These are phyloP conservation scores for Carex cristatella DNA, from an alignment of 176 grass and related monocot species.

Conservation along the genomic window DNA sequence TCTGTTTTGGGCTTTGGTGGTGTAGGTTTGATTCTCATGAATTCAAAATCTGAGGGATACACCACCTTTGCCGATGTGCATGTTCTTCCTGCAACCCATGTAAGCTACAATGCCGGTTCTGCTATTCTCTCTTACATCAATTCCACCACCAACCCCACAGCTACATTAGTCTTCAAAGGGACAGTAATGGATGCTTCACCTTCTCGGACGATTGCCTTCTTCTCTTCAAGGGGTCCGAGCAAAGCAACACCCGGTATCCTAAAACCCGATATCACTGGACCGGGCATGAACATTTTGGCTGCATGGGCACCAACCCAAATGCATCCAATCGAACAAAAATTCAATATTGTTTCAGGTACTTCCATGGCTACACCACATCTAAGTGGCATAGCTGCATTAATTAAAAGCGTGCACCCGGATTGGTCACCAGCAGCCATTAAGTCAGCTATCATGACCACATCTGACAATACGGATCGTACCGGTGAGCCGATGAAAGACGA, in stretches of 20 bases:
- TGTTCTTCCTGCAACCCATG: slow-evolving; percentile 54
- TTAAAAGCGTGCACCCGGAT: slow-evolving; percentile 58
- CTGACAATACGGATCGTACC: slow-evolving; percentile 41
- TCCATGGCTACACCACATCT: slow-evolving; percentile 89
- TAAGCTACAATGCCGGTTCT: slow-evolving; percentile 43
- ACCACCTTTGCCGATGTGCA: slow-evolving; percentile 48
- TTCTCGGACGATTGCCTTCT: slow-evolving; percentile 49
- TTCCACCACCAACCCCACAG: slow-evolving; percentile 41
- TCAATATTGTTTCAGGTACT: slow-evolving; percentile 72
- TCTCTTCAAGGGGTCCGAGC: slow-evolving; percentile 74
- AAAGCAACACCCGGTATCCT: slow-evolving; percentile 52
- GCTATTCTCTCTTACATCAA: slow-evolving; percentile 50
- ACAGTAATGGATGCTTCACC: slow-evolving; percentile 51
- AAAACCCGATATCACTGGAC: slow-evolving; percentile 81
- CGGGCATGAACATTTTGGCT: slow-evolving; percentile 83
- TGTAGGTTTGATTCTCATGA: slow-evolving; percentile 52
- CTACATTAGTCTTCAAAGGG: slow-evolving; percentile 54
- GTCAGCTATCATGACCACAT: slow-evolving; percentile 90
- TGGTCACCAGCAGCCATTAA: slow-evolving; percentile 82
- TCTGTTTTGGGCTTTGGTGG: slow-evolving; percentile 47
- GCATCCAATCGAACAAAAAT: slow-evolving; percentile 36
- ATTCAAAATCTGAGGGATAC: slow-evolving; percentile 38
- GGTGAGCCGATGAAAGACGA: slow-evolving; percentile 67
- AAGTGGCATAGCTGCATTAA: slow-evolving; percentile 58
- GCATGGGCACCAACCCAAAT: slow-evolving; percentile 59